Base-by-base conservation (phyloP, 306 rosid species). In the Elaeagnus macrophylla region DNA sequence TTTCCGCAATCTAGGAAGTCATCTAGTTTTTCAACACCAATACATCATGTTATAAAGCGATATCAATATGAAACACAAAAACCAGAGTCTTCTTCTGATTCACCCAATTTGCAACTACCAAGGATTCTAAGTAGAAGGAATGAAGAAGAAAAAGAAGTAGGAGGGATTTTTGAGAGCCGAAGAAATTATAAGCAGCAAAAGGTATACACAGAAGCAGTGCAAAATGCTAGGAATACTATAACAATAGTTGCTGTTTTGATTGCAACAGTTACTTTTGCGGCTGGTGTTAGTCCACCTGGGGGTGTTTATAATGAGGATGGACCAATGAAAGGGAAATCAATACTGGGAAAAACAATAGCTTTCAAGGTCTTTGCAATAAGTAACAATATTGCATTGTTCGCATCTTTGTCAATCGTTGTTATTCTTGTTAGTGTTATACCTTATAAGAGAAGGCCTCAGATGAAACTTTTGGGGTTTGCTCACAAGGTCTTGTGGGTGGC, bases 401-500 rank as follows among this genome's bases (percentile, higher is more conserved):
- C 81, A 7, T 84, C 94, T 18, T 69, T 84, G 1, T 69, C 79
- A 6, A 61, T 84, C 10, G 90, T 88, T 10, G 67, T 88, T 37
- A 79, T 82, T 52, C 74, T 84, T 15, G 85, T 88, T 16, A 88
- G 96, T 66, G 60, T 88, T 58, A 77, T 88, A 67, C 94, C 94
- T 1, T 88, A 70, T 38, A 68, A 64, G 42, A 80, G 81, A 57
- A 84, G 80, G 50, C 48, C 85, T 25, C 71, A 68, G 37, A 74
- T 70, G 36, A 68, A 58, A 58, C 45, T 88, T 20, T 12, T 88
- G 78, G 39, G 36, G 7, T 19, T 69, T 9, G 74, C 94, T 63
- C 96, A 84, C 61, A 88, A 88, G 78, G 83, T 72, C 20, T 69
- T 81, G 79, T 88, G 94, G 94, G 64, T 72, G 7, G 74, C 94